Conservation (phyloP, 345 rosid genomes). For the Ailanthus altissimus region DNA sequence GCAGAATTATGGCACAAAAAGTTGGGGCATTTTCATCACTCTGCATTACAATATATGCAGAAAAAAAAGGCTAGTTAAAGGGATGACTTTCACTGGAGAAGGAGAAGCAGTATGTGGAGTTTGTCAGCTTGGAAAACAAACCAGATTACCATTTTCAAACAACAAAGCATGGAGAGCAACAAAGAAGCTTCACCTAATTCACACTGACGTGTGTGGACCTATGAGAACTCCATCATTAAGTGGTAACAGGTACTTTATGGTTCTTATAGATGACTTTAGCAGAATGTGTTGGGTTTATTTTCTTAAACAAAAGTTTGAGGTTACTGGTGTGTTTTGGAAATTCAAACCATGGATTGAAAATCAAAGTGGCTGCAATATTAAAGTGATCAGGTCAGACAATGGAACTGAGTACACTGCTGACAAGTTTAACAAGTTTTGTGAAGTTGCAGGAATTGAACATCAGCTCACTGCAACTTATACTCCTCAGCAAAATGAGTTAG, state of each 20-base stretch:
- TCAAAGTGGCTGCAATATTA: background rate
- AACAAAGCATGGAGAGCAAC: background rate
- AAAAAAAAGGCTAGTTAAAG: background rate
- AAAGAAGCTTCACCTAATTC: conserved; percentile 15
- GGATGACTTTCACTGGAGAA: too few relatives aligned
- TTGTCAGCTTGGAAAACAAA: conserved; percentile 11
- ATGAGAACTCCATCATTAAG: background rate
- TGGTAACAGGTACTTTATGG: conserved; percentile 13
- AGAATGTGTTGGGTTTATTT: conserved; percentile 13
- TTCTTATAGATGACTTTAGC: conserved; percentile 14
- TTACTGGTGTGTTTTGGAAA: background rate
- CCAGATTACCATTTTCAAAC: background rate
- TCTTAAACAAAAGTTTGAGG: background rate
- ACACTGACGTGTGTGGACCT: conserved; percentile 9
- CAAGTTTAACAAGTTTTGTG: background rate
- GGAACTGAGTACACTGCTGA: background rate
- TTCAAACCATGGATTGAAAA: conserved; percentile 3
- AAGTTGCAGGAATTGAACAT: background rate
- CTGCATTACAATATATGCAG: background rate
- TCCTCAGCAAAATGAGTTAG: background rate
- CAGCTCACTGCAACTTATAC: background rate
- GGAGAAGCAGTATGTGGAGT: background rate
- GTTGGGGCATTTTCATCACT: background rate
- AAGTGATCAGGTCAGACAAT: background rate
- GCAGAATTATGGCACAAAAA: too few relatives aligned